Conservation (phyloP, 768 basidiomycete species). For the Suillus sp. region DNA sequence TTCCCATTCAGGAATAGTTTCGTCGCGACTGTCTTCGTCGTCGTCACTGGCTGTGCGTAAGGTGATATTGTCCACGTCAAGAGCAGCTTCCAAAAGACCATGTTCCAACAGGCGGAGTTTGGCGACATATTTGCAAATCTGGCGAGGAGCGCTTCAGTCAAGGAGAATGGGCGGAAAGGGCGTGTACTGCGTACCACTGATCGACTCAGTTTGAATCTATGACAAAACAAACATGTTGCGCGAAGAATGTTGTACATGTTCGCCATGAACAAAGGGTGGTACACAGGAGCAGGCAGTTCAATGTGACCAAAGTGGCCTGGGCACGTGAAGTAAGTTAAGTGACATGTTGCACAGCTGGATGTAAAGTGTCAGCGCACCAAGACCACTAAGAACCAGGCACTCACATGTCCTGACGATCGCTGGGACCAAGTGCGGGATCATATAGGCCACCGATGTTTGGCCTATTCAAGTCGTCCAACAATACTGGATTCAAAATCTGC, state of each 20-base stretch:
- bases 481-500: slow-evolving; percentile 89
- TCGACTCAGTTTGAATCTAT: slow-evolving; percentile 81
- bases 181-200: slow-evolving; percentile 58
- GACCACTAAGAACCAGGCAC: slow-evolving; percentile 35
- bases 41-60: slow-evolving; percentile 37
- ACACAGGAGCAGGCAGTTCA: slow-evolving; percentile 92
- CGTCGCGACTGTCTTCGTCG: slow-evolving; percentile 48
- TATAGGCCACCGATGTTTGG: slow-evolving; percentile 93
- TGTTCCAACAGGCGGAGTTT: slow-evolving; percentile 88
- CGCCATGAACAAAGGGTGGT: slow-evolving; percentile 93
- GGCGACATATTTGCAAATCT: slow-evolving; percentile 84
- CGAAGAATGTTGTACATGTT: slow-evolving; percentile 88
- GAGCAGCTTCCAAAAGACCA: slow-evolving; percentile 82
- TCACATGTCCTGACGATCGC: slow-evolving; percentile 86
- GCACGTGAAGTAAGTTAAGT: slow-evolving; percentile 89
- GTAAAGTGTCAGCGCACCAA: slow-evolving; percentile 16
- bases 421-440: slow-evolving; percentile 93
- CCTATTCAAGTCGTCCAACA: slow-evolving; percentile 91
- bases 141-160: slow-evolving; percentile 13
- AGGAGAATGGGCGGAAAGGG: slow-evolving; percentile 17
- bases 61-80: slow-evolving; percentile 70
- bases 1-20: slow-evolving; percentile 64
- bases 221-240: slow-evolving; percentile 91
- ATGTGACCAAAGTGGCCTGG: slow-evolving; percentile 99
- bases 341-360: slow-evolving; percentile 89